Base-by-base conservation (phyloP, 495 filamentous ascomycete species). In the Xylaria flabelliformis region DNA sequence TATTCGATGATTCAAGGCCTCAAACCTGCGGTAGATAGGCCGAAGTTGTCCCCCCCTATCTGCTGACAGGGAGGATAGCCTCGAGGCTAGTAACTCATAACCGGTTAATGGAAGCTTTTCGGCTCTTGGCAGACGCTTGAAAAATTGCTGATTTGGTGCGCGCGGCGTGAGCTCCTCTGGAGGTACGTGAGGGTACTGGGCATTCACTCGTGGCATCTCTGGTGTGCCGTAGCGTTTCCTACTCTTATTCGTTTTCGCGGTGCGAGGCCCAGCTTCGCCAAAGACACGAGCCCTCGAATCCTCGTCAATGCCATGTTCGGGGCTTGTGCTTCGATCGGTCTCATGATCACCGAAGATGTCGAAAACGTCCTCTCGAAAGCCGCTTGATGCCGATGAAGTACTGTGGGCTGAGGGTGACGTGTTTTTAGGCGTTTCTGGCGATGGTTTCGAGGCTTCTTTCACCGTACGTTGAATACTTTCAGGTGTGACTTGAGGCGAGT, bases 1-100 rank as follows among this genome's bases (percentile, higher is more conserved):
- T 15, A 97, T 84, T 21, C 95, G 91, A 77, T 97, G 93, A 75
- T 97, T 97, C 5, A 97, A 82, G 10, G 87, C 85, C 76, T 92
- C 92, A 75, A 98, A 98, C 71, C 91, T 91, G 46, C 94, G 90
- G 80, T 97, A 97, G 19, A 98, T 87, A 8, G 93, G 93, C 85
- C 86, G 41, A 91, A 84, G 3, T 77, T 73, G 3, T 79, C 42
- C 71, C 6, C 48, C 1, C 24, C 64, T 69, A 26, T 74, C 51
- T 24, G 70, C 64, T 24, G 73, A 70, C 24, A 80, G 81, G 7
- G 84, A 80, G 36, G 88, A 87, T 58, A 94, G 82, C 44, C 86
- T 88, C 3, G 87, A 86, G 32, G 91, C 90, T 46, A 94, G 80
- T 7, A 91, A 81, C 51, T 91, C 89, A 79, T 94, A 93, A 13